Evolutionary conservation across 192 early-diverging fungal genomes (phyloP), one percentile per base, ranked within the genome.

Genomic region (Coemansia sp.): DNA sequence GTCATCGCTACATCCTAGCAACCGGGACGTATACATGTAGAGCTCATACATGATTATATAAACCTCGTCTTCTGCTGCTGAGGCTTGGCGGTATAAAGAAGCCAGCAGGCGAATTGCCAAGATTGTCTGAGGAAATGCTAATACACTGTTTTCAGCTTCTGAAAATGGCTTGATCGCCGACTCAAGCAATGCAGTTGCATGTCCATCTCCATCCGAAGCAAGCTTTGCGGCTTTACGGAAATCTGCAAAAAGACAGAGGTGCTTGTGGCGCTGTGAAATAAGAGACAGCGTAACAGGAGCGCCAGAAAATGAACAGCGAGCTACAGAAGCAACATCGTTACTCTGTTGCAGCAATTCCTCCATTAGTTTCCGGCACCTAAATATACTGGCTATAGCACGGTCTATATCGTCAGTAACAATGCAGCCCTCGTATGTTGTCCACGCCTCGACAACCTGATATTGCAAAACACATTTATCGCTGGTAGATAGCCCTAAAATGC

Each of bases 341-440:
- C 19, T 19, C 48, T 41, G 48, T 5, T 19, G 22, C 2, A 8
- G n/a, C 14, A 42, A 13, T 12, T 54, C 38, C 17, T 49, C 61
- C n/a, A 77, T 14, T 53, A 59, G 19, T 5, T 16, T 7, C 2
- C 6, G 25, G 42, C 80, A 82, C 42, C 25, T n/a, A 0, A 16
- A 48, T 43, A 77, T 65, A 13, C 46, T 56, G 0, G 17, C 19
- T 8, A 50, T 51, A 5, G 74, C 80, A 14, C 14, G 46, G 11
- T 39, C 49, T 6, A 63, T 19, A 42, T 74, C 60, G 46, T 69
- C 63, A 9, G 50, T 25, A 43, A 70, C 44, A 8, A 60, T 58
- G 5, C 65, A 61, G 5, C 59, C 42, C 63, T 82, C 75, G 20
- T 82, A 82, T 9, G 49, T 37, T 1, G 72, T 63, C 80, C 80